phyloP scores from a whole-genome alignment of 176 grass and related monocot genomes.

The Paspalum vaginatum region DNA sequence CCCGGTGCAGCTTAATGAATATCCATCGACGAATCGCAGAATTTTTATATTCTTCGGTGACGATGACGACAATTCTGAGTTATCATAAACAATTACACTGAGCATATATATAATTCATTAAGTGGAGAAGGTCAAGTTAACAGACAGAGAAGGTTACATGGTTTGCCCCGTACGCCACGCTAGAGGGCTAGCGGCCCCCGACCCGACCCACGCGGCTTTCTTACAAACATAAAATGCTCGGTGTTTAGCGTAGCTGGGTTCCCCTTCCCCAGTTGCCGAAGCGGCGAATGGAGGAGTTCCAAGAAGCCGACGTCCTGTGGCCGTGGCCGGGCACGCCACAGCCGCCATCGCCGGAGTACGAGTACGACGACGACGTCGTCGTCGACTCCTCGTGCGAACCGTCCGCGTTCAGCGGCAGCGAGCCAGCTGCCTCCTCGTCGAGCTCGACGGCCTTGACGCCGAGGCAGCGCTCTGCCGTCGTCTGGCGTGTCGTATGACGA shows the following conservation, averaged over 20 bases:
- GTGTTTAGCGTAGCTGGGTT: neutral
- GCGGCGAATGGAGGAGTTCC: conserved; percentile 44
- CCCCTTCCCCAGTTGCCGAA: neutral
- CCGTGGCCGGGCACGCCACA: conserved; percentile 44
- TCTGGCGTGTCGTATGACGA: neutral
- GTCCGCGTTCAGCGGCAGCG: neutral
- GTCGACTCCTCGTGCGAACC: conserved; percentile 27
- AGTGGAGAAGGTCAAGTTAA: neutral
- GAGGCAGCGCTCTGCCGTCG: neutral
- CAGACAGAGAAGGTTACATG: neutral
- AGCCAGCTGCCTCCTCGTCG: neutral
- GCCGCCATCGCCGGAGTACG: neutral
- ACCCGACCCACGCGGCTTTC: conserved; percentile 21
- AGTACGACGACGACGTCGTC: neutral
- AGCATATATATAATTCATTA: too few relatives aligned
- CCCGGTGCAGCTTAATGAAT: neutral
- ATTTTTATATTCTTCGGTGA: neutral
- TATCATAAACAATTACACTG: too few relatives aligned
- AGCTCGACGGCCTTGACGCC: neutral
- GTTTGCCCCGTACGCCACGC: conserved; percentile 54
- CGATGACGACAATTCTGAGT: conserved; percentile 7
- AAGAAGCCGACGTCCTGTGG: conserved; percentile 61
- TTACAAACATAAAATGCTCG: conserved; percentile 20
- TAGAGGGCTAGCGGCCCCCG: neutral
- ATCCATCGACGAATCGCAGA: neutral